Conservation (phyloP, 73 alveolate species). For the Paramecium octaurelia region DNA sequence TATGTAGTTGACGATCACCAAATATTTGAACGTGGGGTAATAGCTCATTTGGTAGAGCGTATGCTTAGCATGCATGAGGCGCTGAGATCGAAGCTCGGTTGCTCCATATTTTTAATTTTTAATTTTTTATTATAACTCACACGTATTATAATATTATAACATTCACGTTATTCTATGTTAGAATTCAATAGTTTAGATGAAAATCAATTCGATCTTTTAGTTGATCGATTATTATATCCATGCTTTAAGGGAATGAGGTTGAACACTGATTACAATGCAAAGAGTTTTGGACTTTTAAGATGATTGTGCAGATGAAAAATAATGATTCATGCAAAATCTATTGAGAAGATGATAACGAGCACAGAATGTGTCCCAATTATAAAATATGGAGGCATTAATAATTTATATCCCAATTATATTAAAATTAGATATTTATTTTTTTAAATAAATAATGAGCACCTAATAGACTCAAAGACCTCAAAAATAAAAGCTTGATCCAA, state of each 20-base stretch:
- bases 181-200: neutral
- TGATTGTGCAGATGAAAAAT: neutral
- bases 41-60: conserved; percentile 57
- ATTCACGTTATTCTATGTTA: neutral
- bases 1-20: neutral
- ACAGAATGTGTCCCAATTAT: neutral
- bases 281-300: neutral
- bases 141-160: neutral
- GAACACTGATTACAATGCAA: neutral
- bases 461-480: neutral
- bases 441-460: neutral
- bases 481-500: neutral
- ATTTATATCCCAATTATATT: neutral
- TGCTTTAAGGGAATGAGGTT: neutral
- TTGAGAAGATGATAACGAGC: neutral
- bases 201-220: neutral
- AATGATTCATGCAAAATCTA: neutral
- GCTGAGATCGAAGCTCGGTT: conserved; percentile 58
- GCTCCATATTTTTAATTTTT: conserved; percentile 28
- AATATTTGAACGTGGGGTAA: conserved; percentile 37
- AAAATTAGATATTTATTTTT: conserved; percentile 13
- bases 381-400: neutral
- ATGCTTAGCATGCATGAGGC: conserved; percentile 58
- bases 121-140: neutral
- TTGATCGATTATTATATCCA: neutral